Evolutionary conservation across 495 filamentous ascomycete genomes (phyloP), one percentile per base, ranked within the genome.

Genomic region (Penicillium waksmanii): DNA sequence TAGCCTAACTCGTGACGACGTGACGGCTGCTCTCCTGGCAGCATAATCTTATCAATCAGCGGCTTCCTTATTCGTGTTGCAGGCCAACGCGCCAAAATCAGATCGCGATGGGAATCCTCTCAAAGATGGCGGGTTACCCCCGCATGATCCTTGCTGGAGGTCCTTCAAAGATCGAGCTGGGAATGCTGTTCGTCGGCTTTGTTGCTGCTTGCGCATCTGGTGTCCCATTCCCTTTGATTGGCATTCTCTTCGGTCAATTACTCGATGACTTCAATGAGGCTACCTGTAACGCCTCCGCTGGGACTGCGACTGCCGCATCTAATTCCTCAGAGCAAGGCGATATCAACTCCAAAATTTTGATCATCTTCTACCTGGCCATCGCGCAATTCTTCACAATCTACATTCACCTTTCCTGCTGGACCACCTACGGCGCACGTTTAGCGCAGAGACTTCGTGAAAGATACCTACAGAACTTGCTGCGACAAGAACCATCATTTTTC

Each of bases 151-250:
- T 81, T 56, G 73, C 74, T 23, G 74, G 66, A 12, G 63, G 64
- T 23, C 67, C 67, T 9, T 64, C 65, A 4, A 54, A 55, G 42
- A 31, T 57, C 7, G 67, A 70, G 27, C 19, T 68, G 1, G 47
- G 40, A 34, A 68, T 62, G 44, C 58, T 70, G 4, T 49, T 68
- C 13, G 48, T 55, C 8, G 87, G 84, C 33, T 69, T 82, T 49
- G 33, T 85, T 10, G 70, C 75, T 43, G 79, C 87, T 33, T 80
- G 86, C 25, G 86, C 78, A 11, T 82, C 88, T 11, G 87, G 87
- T 53, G 83, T 88, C 1, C 88, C 87, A 12, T 88, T 89, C 52
- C 87, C 87, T 13, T 71, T 89, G 23, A 84, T 89, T 38, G 86
- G 83, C 21, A 85, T 91, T 56, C 67, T 89, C 34, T 91, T 89